Base-by-base conservation (phyloP, 352 stramenopile genomes). In the Globisporangium paroecandrum region DNA sequence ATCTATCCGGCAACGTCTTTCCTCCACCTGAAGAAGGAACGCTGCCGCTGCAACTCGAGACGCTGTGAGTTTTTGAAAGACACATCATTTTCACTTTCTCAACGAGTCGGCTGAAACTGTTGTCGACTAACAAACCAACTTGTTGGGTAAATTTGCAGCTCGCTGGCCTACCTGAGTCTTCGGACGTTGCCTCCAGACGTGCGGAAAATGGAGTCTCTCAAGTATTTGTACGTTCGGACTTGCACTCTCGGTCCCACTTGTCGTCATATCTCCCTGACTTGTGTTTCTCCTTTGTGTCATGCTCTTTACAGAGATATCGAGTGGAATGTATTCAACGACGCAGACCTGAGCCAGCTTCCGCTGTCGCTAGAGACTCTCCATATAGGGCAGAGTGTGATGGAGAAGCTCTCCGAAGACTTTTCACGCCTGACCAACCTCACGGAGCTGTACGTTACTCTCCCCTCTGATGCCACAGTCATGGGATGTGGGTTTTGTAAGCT, bases 301-400 rank as follows among this genome's bases (percentile, higher is more conserved):
- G 13, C 64, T 25, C 13, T 22, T 22, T 20, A 34, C 32, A 83
- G 77, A 20, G 72, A 83, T 20, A 69, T 81, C 0, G 72, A 71
- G 12, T 76, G 63, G 71, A 83, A 83, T 58, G 64, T 71, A 4
- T 78, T 81, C 38, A 72, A 68, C 34, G 43, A 74, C 10, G 41
- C 72, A 1, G 34, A 64, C 7, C 53, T 83, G 54, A 59, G 55
- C 7, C 34, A 63, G 0, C 74, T 83, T 0, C 77, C 77, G 10
- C 27, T n/a, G 13, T 72, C 74, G 2, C 38, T 83, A 13, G 57
- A 73, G 22, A 32, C 70, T 8, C 60, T 83, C 8, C 68, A 78
- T 12, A 24, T 81, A 12, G 62, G 66, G 12, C 10, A 56, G 27
- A 73, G 61, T 9, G 55, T 58, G 25, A 36, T 83, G 8, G n/a